Conservation (phyloP, 345 rosid species). For the Salix dunnii region DNA sequence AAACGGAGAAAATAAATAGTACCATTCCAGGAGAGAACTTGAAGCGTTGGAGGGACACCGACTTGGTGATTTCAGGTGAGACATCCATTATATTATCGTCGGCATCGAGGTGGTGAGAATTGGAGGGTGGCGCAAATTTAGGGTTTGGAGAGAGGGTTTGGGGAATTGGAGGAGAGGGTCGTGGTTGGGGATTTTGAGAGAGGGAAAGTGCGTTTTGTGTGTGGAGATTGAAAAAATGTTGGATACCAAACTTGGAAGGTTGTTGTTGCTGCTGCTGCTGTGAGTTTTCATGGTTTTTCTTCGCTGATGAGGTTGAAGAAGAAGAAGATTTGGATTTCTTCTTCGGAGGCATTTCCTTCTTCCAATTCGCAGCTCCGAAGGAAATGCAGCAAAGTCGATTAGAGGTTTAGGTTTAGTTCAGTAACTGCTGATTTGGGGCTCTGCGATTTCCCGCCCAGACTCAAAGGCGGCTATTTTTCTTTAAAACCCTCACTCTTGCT, state of each 20-base stretch:
- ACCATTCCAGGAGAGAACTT: slow-evolving; percentile 95
- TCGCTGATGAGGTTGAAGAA: slow-evolving; percentile 24
- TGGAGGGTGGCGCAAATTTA: no score
- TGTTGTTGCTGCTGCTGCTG: slow-evolving; percentile 27
- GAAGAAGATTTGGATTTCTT: slow-evolving; percentile 54
- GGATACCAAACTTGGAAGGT: slow-evolving; percentile 64
- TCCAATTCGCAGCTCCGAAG: no score
- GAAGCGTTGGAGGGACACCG: slow-evolving; percentile 46
- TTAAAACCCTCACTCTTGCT: no score
- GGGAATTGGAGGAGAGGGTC: not conserved
- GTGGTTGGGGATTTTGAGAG: slow-evolving; percentile 17
- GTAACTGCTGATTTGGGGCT: no score
- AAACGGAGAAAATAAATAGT: not conserved
- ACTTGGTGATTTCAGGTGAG: slow-evolving; percentile 63
- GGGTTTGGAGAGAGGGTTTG: not conserved
- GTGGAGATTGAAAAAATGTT: slow-evolving; percentile 76
- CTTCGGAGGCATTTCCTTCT: slow-evolving; percentile 57
- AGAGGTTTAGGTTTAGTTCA: no score
- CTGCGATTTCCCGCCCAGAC: no score
- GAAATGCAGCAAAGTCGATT: no score
- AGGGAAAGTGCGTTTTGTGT: slow-evolving; percentile 40
- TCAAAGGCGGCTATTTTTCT: no score
- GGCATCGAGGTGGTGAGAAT: not conserved
- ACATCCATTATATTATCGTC: not conserved
- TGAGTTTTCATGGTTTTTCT: slow-evolving; percentile 34